Evolutionary conservation across 2,329 filamentous ascomycete species (phyloP), one percentile per base, ranked within the genome.

Genomic region (Monosporascus sp.): DNA sequence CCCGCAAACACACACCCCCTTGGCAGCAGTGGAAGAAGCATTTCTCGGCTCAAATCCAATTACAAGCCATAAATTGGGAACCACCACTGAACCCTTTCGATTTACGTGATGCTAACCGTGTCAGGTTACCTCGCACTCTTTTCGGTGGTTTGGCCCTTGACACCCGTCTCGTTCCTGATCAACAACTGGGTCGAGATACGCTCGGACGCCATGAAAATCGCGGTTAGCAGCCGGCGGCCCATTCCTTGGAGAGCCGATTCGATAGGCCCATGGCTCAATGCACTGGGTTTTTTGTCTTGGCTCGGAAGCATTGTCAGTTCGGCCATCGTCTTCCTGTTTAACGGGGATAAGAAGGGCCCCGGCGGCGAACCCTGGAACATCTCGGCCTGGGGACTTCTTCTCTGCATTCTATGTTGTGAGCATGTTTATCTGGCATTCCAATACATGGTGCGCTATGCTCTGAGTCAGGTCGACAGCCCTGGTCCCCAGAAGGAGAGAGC

Each of bases 111-210:
- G 22, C 52, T 53, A 43, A 53, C 36, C 11, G 2, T 24, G 1
- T 14, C 82, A 76, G 91, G 92, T 31, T 97, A 97, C 68, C 79
- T 99, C 0, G 87, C 89, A 0, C 80, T 97, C 9, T 97, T 97
- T 71, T 94, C 90, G 0, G 89, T 94, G 2, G 85, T 96, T 52
- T 99, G 94, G 94, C 94, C 94, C 0, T 76, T 97, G n/a, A 92
- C 93, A 0, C 87, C 88, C 2, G 80, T 91, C 53, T 93, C 88
- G 1, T 97, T 97, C 75, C 75, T 97, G 14, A 76, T 94, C 71
- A 97, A 97, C 74, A 95, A 97, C 74, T 97, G 93, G 91, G 76
- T 99, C 53, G 94, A 97, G 69, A 82, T 97, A 40, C 88, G 94
- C 43, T 90, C 90, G 1, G 94, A 99, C 67, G 92, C 93, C 2